These are phyloP conservation scores for Tetrahymena elliotti DNA, from an alignment of 73 alveolate genomes.

Conservation along the genomic window DNA sequence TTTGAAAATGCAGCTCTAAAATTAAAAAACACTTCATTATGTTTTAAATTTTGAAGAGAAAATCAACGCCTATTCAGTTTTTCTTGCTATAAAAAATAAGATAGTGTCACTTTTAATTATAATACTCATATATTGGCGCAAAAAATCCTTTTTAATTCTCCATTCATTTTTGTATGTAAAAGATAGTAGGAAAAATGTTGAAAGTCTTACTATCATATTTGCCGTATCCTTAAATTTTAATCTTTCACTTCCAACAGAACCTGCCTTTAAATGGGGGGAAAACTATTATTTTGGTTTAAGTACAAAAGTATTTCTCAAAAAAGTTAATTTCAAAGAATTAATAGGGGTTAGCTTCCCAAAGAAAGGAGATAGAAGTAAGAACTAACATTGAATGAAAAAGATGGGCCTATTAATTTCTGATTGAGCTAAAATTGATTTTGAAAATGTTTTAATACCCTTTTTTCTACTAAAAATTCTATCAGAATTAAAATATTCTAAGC, in stretches of 20 bases:
- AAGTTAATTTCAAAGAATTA: background rate
- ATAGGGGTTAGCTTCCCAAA: background rate
- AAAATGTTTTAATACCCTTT: background rate
- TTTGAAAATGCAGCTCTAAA: background rate
- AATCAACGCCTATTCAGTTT: background rate
- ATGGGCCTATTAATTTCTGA: background rate
- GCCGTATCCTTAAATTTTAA: background rate
- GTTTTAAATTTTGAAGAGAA: background rate
- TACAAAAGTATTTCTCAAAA: background rate
- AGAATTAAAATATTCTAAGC: background rate
- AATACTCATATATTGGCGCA: background rate
- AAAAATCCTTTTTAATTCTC: background rate
- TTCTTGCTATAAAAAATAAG: background rate
- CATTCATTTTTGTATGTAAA: background rate
- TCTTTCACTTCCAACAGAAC: background rate
- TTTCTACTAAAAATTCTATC: background rate
- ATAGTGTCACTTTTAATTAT: background rate
- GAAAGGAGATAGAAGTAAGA: background rate
- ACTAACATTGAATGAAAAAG: background rate
- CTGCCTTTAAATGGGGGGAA: background rate
- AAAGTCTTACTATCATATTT: background rate
- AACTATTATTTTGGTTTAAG: background rate
- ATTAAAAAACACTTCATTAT: background rate
- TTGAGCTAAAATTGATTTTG: background rate
- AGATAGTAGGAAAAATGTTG: background rate